Base-by-base conservation (phyloP, 768 basidiomycete genomes). In the Gloeostereum incarnatum region DNA sequence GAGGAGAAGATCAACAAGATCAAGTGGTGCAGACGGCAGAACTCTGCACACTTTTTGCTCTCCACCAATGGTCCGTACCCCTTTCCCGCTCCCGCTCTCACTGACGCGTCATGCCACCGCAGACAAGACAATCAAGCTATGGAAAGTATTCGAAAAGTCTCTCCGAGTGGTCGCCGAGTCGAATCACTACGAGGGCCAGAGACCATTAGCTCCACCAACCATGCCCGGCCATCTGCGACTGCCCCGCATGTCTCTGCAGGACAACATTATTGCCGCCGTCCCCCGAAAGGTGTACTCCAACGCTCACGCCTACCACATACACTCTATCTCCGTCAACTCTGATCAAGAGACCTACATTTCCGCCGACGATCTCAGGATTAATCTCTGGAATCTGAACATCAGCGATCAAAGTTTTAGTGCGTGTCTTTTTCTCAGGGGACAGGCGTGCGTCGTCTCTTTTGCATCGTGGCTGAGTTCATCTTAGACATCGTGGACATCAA, bases 1-100 rank as follows among this genome's bases (percentile, higher is more conserved):
- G 96, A 99, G 65, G 96, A 99, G 75, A 99, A 99, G 83, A 99
- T 99, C 72, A 99, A 99, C 72, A 89, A 96, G 78, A 99, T 99
- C 77, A 90, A 92, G 60, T 99, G 96, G 96, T 97, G 93, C 72
- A 92, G 82, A 69, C 78, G 96, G 47, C 92, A 96, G 66, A 98
- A 98, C 59, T 73, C 87, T 32, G 93, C 96, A 31, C 96, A 99
- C 62, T 98, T 99, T 62, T 65, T 99, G 40, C 63, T 99, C 36
- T 94, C 92, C 42, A 98, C 96, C 21, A 99, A 99, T 53, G 96
- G 96, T 94, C 44, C 43, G 73, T 61, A 26, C 22, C 38, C 41
- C 40, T 37, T 16, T 16, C 43, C 11, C 41, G 7, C n/a, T 17
- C n/a, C 17, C 40, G 22, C 19, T n/a, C n/a, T n/a, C n/a, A n/a